These are phyloP conservation scores for Carallia pectinifolia DNA, from an alignment of 345 rosid species.

Conservation along the genomic window DNA sequence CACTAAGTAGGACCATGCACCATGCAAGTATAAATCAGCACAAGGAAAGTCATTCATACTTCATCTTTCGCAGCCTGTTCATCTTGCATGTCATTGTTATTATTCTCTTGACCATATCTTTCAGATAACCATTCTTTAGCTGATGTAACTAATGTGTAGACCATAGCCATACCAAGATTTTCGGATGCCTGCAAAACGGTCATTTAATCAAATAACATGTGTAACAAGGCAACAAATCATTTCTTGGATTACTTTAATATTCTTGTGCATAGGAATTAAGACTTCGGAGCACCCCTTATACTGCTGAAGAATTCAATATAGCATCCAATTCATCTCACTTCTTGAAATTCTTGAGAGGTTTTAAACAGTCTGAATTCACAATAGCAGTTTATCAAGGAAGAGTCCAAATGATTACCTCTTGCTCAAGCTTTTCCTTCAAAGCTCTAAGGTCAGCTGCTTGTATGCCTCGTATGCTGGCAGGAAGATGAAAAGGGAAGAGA, in stretches of 20 bases:
- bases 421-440: slow-evolving; percentile 82
- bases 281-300: not conserved
- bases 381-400: not conserved
- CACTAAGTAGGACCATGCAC: slow-evolving; percentile 1
- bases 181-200: slow-evolving; percentile 63
- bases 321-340: not conserved
- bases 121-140: slow-evolving; percentile 95
- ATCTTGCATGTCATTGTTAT: slow-evolving; percentile 37
- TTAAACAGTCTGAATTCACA: not conserved
- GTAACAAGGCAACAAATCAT: slow-evolving; percentile 1
- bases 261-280: not conserved
- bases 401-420: slow-evolving; percentile 58
- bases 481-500: slow-evolving; percentile 13
- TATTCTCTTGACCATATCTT: slow-evolving; percentile 58
- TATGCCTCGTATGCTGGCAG: slow-evolving; percentile 76
- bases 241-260: not conserved
- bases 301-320: not conserved
- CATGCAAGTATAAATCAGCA: not conserved
- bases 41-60: slow-evolving; percentile 41
- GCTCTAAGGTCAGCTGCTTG: slow-evolving; percentile 60
- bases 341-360: not conserved
- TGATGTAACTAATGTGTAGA: slow-evolving; percentile 81
- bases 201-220: slow-evolving; percentile 12
- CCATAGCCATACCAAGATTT: slow-evolving; percentile 98
- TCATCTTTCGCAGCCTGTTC: slow-evolving; percentile 78